phyloP scores from a whole-genome alignment of 2,329 filamentous ascomycete species.

The Diaporthe citri region DNA sequence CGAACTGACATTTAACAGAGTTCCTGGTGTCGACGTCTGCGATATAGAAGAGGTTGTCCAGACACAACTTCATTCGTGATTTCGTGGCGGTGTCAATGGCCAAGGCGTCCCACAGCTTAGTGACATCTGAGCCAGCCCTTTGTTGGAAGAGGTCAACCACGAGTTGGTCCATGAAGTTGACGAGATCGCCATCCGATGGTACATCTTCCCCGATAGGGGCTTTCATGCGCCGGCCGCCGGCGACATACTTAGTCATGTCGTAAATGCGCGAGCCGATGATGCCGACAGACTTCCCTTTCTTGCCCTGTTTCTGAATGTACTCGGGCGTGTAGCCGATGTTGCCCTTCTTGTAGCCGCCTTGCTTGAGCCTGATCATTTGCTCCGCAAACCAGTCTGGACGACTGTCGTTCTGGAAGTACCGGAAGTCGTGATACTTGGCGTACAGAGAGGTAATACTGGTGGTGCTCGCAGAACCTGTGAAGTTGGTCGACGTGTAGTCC shows the following conservation, averaged over 20 bases:
- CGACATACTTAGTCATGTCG: conserved; percentile 86
- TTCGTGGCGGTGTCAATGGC: conserved; percentile 68
- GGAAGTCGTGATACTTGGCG: conserved; percentile 91
- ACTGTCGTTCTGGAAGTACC: conserved; percentile 83
- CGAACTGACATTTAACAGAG: conserved; percentile 86
- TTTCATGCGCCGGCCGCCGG: conserved; percentile 77
- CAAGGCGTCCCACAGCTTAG: conserved; percentile 84
- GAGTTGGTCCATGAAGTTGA: conserved; percentile 83
- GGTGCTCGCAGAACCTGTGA: conserved; percentile 74
- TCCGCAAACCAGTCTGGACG: conserved; percentile 94
- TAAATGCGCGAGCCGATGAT: conserved; percentile 86
- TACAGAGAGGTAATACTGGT: conserved; percentile 79
- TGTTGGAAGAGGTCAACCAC: conserved; percentile 84
- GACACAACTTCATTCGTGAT: conserved; percentile 80
- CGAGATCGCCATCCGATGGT: conserved; percentile 62
- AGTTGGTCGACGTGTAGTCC: conserved; percentile 84
- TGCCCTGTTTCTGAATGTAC: conserved; percentile 79
- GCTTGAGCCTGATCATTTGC: conserved; percentile 82
- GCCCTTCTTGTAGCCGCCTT: conserved; percentile 83
- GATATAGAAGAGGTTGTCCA: conserved; percentile 95
- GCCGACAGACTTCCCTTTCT: conserved; percentile 75
- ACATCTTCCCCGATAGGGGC: conserved; percentile 65
- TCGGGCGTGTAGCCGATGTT: conserved; percentile 84
- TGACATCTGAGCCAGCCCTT: conserved; percentile 82
- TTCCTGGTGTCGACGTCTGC: conserved; percentile 92